Evolutionary conservation across 352 stramenopile genomes (phyloP), one percentile per base, ranked within the genome.

Genomic region (Phytophthora cryptogea): DNA sequence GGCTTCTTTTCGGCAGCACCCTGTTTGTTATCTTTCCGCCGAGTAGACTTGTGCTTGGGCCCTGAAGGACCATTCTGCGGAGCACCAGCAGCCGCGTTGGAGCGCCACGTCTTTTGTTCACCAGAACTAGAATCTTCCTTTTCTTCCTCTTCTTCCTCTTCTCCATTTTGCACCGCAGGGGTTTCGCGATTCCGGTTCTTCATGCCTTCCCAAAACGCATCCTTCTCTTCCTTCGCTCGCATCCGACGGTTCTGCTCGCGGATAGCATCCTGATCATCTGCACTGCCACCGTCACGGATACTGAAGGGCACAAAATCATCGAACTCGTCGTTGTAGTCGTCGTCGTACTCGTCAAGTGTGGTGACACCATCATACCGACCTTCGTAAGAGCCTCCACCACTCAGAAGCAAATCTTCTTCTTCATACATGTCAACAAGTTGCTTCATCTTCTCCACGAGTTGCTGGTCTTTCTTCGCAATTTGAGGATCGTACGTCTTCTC

Each of bases 291-390:
- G 39, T 86, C 80, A 9, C 75, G 61, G 27, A 88, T 63, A 44
- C 76, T 68, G 40, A 89, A 87, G 16, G 78, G 78, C 42, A 86
- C 80, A 43, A 90, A 91, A 52, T 94, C 85, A 17, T 90, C 85
- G 45, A 90, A 88, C 56, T 94, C 86, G 54, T 94, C 86, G 54
- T 91, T 92, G 70, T 92, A 94, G 52, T 94, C 86, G 60, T 93
- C 86, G 50, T 94, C 76, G 48, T 88, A 90, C 60, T 90, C 80
- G 41, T 88, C 74, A 9, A 81, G 37, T 17, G 64, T 66, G 8
- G 57, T 14, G 8, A 67, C 57, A 2, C 47, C 57, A 54, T 74
- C 69, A 37, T 71, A 23, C 27, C 32, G 37, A 16, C 37, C 30
- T 28, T 16, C 27, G 26, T 49, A 59, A 14, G 14, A 10, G 16